A percentile compares a stretch with the other conserved stretches of the same genome.
Evolutionary conservation across 306 rosid genomes (phyloP).

Genomic region (Lathyrus sativus): DNA sequence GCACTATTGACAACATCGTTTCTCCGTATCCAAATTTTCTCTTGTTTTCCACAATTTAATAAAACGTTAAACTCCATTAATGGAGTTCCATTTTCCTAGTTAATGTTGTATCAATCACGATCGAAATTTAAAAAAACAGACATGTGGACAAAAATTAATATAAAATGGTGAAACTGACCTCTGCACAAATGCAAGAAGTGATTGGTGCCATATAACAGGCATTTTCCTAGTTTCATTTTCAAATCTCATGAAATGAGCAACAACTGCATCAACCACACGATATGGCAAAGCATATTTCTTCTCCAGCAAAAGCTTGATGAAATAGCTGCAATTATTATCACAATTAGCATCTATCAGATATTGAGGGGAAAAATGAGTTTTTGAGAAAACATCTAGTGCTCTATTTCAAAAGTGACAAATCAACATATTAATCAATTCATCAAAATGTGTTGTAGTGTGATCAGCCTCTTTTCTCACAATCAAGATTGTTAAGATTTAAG

Average conservation of each 20-base stretch:
- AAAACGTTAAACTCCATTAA: background rate
- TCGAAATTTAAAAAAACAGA: background rate
- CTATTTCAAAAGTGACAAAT: background rate
- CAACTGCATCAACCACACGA: conserved; percentile 78
- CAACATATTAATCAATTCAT: conserved; percentile 7
- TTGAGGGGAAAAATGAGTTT: background rate
- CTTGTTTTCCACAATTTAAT: background rate
- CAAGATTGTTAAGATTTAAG: background rate
- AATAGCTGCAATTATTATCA: conserved; percentile 67
- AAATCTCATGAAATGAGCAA: conserved; percentile 82
- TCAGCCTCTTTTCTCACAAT: conserved; percentile 11
- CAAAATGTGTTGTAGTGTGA: background rate
- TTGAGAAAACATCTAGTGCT: background rate
- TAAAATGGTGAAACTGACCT: conserved; percentile 57
- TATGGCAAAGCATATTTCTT: conserved; percentile 91
- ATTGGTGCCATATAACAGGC: conserved; percentile 99
- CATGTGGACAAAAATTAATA: background rate
- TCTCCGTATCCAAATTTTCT: background rate
- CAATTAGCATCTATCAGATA: conserved; percentile 28
- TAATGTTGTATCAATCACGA: background rate
- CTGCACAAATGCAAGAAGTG: conserved; percentile 89
- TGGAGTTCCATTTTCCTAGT: background rate
- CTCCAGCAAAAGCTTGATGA: conserved; percentile 91
- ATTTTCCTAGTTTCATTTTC: conserved; percentile 63
- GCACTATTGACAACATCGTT: background rate